Conservation (phyloP, 2,329 filamentous ascomycete species). For the Diplodia sapinea region DNA sequence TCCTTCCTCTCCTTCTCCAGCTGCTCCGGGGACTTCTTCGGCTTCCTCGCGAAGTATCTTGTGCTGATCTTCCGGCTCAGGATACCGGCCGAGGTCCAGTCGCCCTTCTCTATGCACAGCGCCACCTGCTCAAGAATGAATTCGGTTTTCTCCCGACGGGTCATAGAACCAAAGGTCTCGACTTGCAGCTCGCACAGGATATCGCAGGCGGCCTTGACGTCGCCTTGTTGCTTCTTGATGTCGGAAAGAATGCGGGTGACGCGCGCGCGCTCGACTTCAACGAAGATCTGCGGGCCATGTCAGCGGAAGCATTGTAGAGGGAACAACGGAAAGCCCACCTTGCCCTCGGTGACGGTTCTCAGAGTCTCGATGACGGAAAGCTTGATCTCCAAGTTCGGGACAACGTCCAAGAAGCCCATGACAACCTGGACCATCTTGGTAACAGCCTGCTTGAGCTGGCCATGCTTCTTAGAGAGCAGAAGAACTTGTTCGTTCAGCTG, state of each 20-base stretch:
- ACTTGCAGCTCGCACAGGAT: constrained; percentile 97
- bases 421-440: constrained; percentile 99
- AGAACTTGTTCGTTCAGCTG: constrained; percentile 96
- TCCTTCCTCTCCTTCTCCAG: constrained; percentile 90
- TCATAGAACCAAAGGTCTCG: constrained; percentile 98
- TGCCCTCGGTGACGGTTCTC: constrained; percentile 95
- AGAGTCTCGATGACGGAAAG: constrained; percentile 92
- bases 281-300: constrained; percentile 75
- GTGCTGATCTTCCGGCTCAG: constrained; percentile 97
- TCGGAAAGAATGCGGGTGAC: constrained; percentile 94
- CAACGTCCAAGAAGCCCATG: constrained; percentile 87
- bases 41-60: constrained; percentile 85
- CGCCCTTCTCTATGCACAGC: constrained; percentile 91
- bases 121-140: constrained; percentile 96
- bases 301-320: constrained; percentile 32
- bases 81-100: constrained; percentile 96
- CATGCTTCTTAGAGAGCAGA: constrained; percentile 98
- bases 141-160: constrained; percentile 94
- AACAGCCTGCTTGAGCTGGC: constrained; percentile 97
- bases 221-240: constrained; percentile 96
- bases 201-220: constrained; percentile 86
- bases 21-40: constrained; percentile 88
- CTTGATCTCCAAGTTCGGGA: constrained; percentile 85
- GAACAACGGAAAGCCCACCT: constrained; percentile 56
- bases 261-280: constrained; percentile 95